Evolutionary conservation across 192 early-diverging fungal genomes (phyloP).

Genomic region (Linnemannia hyalina): DNA sequence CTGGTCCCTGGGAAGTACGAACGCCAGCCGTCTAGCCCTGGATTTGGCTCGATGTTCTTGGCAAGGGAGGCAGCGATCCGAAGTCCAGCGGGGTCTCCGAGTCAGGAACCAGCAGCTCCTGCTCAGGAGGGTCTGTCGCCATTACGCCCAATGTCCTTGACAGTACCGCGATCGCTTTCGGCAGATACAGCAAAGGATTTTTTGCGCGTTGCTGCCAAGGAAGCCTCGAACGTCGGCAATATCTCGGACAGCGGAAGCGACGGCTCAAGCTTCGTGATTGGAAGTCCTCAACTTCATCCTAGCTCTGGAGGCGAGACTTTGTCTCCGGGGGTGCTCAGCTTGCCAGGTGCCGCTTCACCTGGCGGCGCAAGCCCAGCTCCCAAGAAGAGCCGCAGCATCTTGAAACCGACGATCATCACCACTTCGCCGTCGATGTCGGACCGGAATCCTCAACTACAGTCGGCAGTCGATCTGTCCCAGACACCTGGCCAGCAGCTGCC

Average conservation of each 20-base stretch:
- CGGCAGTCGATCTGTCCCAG: not conserved
- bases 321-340: not conserved
- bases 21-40: constrained; percentile 38
- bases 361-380: not conserved
- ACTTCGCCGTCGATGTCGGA: constrained; percentile 21
- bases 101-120: not conserved
- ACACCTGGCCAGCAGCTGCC: not conserved
- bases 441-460: not conserved
- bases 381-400: constrained; percentile 35
- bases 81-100: not conserved
- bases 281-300: not conserved
- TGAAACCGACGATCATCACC: constrained; percentile 44
- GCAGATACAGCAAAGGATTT: not conserved
- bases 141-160: constrained; percentile 14
- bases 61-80: constrained; percentile 38
- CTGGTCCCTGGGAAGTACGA: constrained; percentile 42
- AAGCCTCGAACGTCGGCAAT: not conserved
- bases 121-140: not conserved
- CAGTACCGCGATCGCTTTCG: constrained; percentile 10
- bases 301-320: not conserved
- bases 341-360: not conserved
- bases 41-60: constrained; percentile 54
- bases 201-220: not conserved
- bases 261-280: not conserved
- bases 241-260: not conserved